A percentile compares a stretch with the other conserved stretches of the same genome.
phyloP scores from a whole-genome alignment of 2,329 filamentous ascomycete species.

The Trematosphaeria pertusa region DNA sequence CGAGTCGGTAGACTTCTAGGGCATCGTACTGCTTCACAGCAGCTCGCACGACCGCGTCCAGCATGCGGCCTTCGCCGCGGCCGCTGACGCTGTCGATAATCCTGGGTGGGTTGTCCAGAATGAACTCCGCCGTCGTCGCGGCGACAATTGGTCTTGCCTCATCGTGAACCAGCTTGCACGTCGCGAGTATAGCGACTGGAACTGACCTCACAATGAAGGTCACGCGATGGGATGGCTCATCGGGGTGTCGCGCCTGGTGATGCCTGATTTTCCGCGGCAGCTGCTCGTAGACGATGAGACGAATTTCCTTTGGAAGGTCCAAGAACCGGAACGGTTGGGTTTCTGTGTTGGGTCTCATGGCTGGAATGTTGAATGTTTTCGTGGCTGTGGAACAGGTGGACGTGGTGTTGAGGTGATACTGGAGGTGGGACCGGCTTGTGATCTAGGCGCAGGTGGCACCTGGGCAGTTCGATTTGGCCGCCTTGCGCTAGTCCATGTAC shows the following conservation, averaged over 20 bases:
- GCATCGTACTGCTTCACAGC: conserved; percentile 9
- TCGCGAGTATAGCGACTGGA: conserved; percentile 13
- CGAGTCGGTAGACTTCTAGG: background rate
- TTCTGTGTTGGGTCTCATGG: background rate
- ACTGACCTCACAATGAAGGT: conserved; percentile 12
- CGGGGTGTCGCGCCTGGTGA: conserved; percentile 13
- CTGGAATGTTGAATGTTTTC: too few relatives aligned
- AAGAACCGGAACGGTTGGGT: background rate
- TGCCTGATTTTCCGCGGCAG: conserved; percentile 12
- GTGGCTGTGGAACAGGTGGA: too few relatives aligned
- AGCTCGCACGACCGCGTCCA: conserved; percentile 13
- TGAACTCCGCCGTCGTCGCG: conserved; percentile 6
- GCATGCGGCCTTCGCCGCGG: conserved; percentile 15
- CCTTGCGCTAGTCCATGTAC: too few relatives aligned
- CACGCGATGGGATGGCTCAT: conserved; percentile 15
- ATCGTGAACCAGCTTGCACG: conserved; percentile 8
- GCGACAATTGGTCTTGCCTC: conserved; percentile 8
- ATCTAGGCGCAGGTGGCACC: too few relatives aligned
- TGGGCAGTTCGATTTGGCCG: too few relatives aligned
- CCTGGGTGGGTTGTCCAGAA: conserved; percentile 9
- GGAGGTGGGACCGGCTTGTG: too few relatives aligned
- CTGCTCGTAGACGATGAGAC: conserved; percentile 10
- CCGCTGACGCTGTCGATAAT: conserved; percentile 15
- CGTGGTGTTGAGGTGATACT: too few relatives aligned
- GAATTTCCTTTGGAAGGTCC: background rate